Evolutionary conservation across 2,329 filamentous ascomycete species (phyloP).

Genomic region (Ophiostoma himal-ulmi): DNA sequence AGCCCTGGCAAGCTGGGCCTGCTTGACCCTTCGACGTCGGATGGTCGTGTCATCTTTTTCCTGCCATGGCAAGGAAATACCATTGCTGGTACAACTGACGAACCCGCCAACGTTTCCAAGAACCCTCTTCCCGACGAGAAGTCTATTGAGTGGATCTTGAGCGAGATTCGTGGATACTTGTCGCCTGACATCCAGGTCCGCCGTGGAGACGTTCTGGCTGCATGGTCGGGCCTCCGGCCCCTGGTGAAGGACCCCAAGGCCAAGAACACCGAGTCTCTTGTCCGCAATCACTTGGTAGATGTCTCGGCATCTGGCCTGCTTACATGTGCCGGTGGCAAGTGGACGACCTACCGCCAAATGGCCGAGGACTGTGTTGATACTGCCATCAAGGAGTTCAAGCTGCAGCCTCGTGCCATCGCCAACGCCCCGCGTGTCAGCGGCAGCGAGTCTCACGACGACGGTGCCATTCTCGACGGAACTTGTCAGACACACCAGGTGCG

Average conservation of each 20-base stretch:
- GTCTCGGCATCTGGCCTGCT: slow-evolving; percentile 67
- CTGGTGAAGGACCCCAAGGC: slow-evolving; percentile 75
- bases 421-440: slow-evolving; percentile 61
- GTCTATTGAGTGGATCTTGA: slow-evolving; percentile 76
- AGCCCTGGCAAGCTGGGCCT: slow-evolving; percentile 75
- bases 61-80: slow-evolving; percentile 82
- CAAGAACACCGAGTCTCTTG: slow-evolving; percentile 74
- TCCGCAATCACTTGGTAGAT: slow-evolving; percentile 73
- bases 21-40: slow-evolving; percentile 73
- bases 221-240: slow-evolving; percentile 72
- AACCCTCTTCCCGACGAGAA: slow-evolving; percentile 69
- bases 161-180: slow-evolving; percentile 69
- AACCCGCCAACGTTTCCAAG: slow-evolving; percentile 59
- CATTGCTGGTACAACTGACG: slow-evolving; percentile 76
- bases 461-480: slow-evolving; percentile 61
- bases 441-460: slow-evolving; percentile 62
- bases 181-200: slow-evolving; percentile 69
- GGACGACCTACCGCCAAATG: slow-evolving; percentile 87
- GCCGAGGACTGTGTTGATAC: slow-evolving; percentile 78
- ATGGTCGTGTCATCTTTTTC: slow-evolving; percentile 83
- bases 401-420: slow-evolving; percentile 43
- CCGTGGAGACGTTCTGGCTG: slow-evolving; percentile 68
- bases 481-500: slow-evolving; percentile 71
- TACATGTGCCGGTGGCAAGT: slow-evolving; percentile 78
- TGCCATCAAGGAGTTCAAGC: slow-evolving; percentile 60